phyloP scores from a whole-genome alignment of 2,329 filamentous ascomycete species.

The Sporothrix luriei region DNA sequence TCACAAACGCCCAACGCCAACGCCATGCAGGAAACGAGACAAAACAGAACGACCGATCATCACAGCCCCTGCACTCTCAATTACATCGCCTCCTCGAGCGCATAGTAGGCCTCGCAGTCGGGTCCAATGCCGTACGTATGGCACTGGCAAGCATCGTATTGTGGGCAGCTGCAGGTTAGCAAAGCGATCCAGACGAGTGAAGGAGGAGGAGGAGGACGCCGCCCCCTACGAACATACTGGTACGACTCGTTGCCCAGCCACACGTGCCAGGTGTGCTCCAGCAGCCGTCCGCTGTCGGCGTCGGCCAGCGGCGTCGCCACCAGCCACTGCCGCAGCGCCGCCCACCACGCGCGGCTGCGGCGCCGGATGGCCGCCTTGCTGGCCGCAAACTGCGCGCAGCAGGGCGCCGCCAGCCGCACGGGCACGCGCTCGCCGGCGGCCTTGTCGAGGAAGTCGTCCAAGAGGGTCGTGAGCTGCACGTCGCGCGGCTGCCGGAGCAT shows the following conservation, averaged over 20 bases:
- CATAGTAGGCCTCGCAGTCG: conserved; percentile 35
- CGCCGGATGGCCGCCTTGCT: conserved; percentile 48
- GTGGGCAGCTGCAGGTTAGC: conserved; percentile 34
- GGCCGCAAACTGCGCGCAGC: conserved; percentile 59
- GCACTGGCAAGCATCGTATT: conserved; percentile 36
- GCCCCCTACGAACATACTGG: conserved; percentile 31
- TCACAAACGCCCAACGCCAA: background rate
- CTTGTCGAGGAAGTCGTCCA: conserved; percentile 36
- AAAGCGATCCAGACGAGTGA: background rate
- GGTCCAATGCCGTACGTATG: conserved; percentile 36
- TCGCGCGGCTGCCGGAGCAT: conserved; percentile 31
- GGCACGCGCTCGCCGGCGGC: conserved; percentile 40
- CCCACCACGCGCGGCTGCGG: conserved; percentile 50
- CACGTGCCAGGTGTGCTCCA: conserved; percentile 59
- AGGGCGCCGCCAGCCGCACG: conserved; percentile 47
- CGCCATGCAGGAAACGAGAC: background rate
- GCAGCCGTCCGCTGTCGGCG: conserved; percentile 51
- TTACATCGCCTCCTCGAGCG: conserved; percentile 27
- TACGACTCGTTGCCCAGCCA: conserved; percentile 40
- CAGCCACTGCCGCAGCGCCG: conserved; percentile 52
- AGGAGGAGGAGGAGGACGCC: background rate
- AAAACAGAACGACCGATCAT: background rate
- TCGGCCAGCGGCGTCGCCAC: conserved; percentile 49
- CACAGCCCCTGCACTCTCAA: background rate
- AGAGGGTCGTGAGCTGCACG: conserved; percentile 36